Conservation (phyloP, 495 filamentous ascomycete species). For the Talaromyces thailandensis region DNA sequence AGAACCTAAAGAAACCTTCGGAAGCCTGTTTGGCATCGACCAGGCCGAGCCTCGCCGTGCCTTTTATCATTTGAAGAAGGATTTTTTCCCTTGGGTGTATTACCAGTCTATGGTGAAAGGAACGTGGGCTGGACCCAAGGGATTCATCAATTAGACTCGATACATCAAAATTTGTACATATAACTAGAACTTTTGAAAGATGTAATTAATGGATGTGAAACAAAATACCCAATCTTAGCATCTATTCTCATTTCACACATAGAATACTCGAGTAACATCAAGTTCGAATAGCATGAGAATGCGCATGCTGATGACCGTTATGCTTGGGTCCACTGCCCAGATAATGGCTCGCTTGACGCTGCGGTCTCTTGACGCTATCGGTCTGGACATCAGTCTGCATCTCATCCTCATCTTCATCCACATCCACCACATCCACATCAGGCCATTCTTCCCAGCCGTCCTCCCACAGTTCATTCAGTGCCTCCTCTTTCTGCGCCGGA, state of each 20-base stretch:
- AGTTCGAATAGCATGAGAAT: constrained; percentile 10
- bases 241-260: background rate
- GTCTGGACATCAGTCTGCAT: background rate
- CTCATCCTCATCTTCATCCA: constrained; percentile 24
- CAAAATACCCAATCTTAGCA: background rate
- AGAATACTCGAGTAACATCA: background rate
- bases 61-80: constrained; percentile 62
- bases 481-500: constrained; percentile 22
- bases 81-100: constrained; percentile 65
- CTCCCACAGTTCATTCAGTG: constrained; percentile 36
- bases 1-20: constrained; percentile 61
- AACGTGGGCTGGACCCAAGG: constrained; percentile 53
- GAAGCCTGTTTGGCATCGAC: constrained; percentile 43
- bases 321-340: constrained; percentile 18
- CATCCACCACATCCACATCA: constrained; percentile 24
- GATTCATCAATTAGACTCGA: constrained; percentile 25
- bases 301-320: constrained; percentile 34
- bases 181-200: background rate
- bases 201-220: background rate
- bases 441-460: constrained; percentile 52
- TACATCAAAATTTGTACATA: background rate
- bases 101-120: constrained; percentile 50
- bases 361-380: background rate
- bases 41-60: constrained; percentile 44
- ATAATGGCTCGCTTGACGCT: constrained; percentile 23